Percentiles rank a stretch among this genome's conserved stretches.
Conservation (phyloP, 2,329 filamentous ascomycete genomes). For the Triangularia verruculosa region DNA sequence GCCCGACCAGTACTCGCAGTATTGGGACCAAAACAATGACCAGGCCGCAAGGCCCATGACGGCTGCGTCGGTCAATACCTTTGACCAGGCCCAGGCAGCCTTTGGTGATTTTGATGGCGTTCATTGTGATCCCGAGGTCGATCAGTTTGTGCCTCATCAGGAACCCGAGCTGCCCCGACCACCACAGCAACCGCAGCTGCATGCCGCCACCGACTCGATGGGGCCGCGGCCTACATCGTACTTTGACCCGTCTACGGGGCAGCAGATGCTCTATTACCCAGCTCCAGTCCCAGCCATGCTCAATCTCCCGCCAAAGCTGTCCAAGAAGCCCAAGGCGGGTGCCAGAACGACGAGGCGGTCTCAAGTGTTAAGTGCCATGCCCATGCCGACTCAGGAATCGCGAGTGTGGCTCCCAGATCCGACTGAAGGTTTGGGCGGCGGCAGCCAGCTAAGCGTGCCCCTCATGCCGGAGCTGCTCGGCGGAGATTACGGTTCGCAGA, state of each 20-base stretch:
- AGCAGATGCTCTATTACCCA: conserved; percentile 91
- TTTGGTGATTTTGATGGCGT: conserved; percentile 83
- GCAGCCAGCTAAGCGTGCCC: conserved; percentile 17
- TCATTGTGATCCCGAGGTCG: conserved; percentile 60
- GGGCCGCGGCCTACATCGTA: conserved; percentile 53
- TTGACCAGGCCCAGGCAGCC: conserved; percentile 61
- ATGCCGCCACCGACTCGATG: conserved; percentile 19
- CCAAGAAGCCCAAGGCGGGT: conserved; percentile 64
- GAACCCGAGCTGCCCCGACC: conserved; percentile 17
- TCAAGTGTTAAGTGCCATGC: conserved; percentile 61
- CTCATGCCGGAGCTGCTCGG: conserved; percentile 22
- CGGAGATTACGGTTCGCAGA: conserved; percentile 7
- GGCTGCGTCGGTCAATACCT: conserved; percentile 58
- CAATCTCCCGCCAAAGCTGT: conserved; percentile 85
- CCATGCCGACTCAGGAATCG: conserved; percentile 34
- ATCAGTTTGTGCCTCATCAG: conserved; percentile 23
- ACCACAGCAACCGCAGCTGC: conserved; percentile 18
- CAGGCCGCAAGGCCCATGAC: conserved; percentile 43
- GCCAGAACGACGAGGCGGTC: conserved; percentile 68
- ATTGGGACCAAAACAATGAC: conserved; percentile 9
- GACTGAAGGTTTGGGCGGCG: conserved; percentile 32
- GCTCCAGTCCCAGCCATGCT: conserved; percentile 92
- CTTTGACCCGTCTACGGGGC: conserved; percentile 61
- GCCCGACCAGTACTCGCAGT: conserved; percentile 21
- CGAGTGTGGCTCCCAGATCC: conserved; percentile 49